Percentiles rank a stretch among this genome's conserved stretches.
These are phyloP conservation scores for Wallacemonas sp. DNA, from an alignment of 208 protist genomes.

Conservation along the genomic window DNA sequence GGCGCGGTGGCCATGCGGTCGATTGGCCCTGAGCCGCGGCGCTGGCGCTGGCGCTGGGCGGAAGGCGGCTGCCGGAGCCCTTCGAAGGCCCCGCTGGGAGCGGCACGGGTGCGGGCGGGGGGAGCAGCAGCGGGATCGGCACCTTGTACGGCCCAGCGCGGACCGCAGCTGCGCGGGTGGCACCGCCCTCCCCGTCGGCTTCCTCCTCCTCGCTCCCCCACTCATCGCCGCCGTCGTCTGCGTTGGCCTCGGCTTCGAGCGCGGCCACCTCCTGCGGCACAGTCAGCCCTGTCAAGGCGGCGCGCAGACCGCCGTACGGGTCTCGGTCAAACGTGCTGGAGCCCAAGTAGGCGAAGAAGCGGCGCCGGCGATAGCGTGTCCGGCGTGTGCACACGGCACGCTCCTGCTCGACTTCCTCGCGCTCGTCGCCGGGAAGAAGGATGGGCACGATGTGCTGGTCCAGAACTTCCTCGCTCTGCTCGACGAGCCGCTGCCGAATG, in stretches of 20 bases:
- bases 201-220: constrained; percentile 13
- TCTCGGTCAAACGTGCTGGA: constrained; percentile 52
- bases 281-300: not conserved
- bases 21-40: too few relatives aligned
- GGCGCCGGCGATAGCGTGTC: constrained; percentile 34
- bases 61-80: too few relatives aligned
- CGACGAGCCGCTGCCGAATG: constrained; percentile 26
- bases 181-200: too few relatives aligned
- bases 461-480: constrained; percentile 26
- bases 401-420: constrained; percentile 26
- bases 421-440: constrained; percentile 3
- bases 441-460: constrained; percentile 32
- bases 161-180: not conserved
- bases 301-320: constrained; percentile 37
- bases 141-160: not conserved
- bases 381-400: constrained; percentile 19
- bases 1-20: too few relatives aligned
- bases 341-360: constrained; percentile 54
- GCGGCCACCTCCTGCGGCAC: not conserved
- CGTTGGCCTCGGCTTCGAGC: not conserved
- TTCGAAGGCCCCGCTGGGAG: too few relatives aligned
- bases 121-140: not conserved
- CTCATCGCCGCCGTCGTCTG: constrained; percentile 13
- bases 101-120: too few relatives aligned
- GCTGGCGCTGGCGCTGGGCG: too few relatives aligned